Evolutionary conservation across 2,329 filamentous ascomycete species (phyloP).

Genomic region (Raffaelea ambrosiae): DNA sequence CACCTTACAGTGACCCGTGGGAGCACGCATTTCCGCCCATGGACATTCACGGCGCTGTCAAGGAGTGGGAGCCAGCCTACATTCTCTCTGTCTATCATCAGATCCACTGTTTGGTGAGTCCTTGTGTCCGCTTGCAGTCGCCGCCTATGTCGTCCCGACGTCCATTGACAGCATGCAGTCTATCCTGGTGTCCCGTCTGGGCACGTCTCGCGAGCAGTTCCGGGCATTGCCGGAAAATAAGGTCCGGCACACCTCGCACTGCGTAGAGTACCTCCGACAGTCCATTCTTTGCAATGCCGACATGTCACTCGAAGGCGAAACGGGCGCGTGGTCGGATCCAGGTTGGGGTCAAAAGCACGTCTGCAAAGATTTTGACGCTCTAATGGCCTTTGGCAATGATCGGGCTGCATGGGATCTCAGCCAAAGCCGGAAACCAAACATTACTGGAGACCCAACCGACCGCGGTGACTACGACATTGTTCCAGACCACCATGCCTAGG

Average conservation of each 20-base stretch:
- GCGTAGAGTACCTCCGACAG: constrained; percentile 30
- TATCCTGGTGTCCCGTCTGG: constrained; percentile 26
- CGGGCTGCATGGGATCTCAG: not conserved
- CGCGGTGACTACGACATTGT: not conserved
- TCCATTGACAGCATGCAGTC: not conserved
- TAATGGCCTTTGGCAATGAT: not conserved
- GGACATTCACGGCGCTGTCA: not conserved
- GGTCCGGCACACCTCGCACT: constrained; percentile 27
- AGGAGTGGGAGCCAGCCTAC: constrained; percentile 19
- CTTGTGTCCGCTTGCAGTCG: not conserved
- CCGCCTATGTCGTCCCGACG: too few species aligned
- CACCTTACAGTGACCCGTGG: not conserved
- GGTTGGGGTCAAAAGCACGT: not conserved
- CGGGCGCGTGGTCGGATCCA: not conserved
- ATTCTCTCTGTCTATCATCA: constrained; percentile 31
- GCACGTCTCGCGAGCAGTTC: constrained; percentile 22
- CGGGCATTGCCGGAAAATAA: constrained; percentile 22
- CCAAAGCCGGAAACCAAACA: not conserved
- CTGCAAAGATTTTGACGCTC: not conserved
- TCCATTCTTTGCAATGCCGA: constrained; percentile 27
- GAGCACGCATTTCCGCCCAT: not conserved
- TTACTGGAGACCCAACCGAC: not conserved
- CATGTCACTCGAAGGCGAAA: constrained; percentile 25
- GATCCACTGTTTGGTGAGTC: constrained; percentile 23
- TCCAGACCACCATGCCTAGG: not conserved